Evolutionary conservation across 371 early-diverging fungal species (phyloP).

Genomic region (Haplosporangium sp.): DNA sequence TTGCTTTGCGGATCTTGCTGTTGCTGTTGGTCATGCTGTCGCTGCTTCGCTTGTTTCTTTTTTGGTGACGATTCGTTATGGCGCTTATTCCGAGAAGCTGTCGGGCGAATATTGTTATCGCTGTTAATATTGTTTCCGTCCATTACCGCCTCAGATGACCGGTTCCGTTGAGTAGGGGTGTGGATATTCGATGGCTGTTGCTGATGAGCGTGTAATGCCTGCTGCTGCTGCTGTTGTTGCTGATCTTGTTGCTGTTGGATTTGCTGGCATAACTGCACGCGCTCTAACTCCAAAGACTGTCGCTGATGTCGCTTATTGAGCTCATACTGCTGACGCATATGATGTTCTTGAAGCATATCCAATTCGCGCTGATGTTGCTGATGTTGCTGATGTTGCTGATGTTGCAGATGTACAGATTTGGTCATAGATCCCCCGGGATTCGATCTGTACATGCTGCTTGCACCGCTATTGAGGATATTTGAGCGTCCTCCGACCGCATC

Average conservation of each 20-base stretch:
- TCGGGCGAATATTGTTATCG: conserved; percentile 4
- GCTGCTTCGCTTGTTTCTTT: conserved; percentile 17
- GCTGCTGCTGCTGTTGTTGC: conserved; percentile 57
- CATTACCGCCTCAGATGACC: background rate
- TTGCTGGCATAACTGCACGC: conserved; percentile 45
- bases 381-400: conserved; percentile 23
- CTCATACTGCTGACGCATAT: conserved; percentile 63
- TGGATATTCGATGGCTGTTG: conserved; percentile 15
- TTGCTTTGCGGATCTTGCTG: conserved; percentile 26
- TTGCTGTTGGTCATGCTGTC: conserved; percentile 9
- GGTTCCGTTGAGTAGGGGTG: background rate
- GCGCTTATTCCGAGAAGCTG: conserved; percentile 8
- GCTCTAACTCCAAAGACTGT: conserved; percentile 55
- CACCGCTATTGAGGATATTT: background rate
- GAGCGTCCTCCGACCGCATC: too few species aligned
- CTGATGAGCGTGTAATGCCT: conserved; percentile 15
- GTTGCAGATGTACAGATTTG: conserved; percentile 12
- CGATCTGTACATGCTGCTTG: background rate
- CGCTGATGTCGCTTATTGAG: conserved; percentile 58
- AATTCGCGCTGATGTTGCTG: conserved; percentile 36
- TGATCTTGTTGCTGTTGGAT: conserved; percentile 52
- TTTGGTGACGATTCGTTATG: conserved; percentile 14
- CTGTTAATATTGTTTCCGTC: conserved; percentile 10
- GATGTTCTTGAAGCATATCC: conserved; percentile 53
- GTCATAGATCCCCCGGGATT: background rate